These are phyloP conservation scores for Tulasnella sp. DNA, from an alignment of 768 basidiomycete genomes.

Conservation along the genomic window DNA sequence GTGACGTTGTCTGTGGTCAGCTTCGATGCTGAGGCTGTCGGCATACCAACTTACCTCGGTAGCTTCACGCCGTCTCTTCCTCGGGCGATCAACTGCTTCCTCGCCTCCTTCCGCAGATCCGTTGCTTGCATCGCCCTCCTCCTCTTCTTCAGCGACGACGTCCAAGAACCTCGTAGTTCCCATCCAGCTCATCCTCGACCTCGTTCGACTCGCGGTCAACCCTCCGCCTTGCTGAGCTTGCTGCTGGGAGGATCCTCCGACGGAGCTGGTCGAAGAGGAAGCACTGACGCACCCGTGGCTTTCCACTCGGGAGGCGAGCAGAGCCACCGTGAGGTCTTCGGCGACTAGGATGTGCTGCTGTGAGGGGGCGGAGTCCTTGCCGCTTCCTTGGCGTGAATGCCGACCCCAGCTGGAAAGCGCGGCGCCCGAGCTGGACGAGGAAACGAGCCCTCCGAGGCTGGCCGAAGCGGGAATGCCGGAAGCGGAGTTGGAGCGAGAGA, in stretches of 20 bases:
- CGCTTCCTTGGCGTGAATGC: not conserved
- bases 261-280: not conserved
- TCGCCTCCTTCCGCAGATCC: not conserved
- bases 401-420: not conserved
- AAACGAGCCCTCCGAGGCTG: not conserved
- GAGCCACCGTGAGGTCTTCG: slow-evolving; percentile 18
- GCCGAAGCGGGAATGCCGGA: not conserved
- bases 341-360: not conserved
- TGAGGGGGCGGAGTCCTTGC: not conserved
- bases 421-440: slow-evolving; percentile 1
- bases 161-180: slow-evolving; percentile 19
- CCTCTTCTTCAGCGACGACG: slow-evolving; percentile 21
- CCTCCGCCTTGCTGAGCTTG: not conserved
- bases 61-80: slow-evolving; percentile 12
- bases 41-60: not conserved
- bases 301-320: slow-evolving; percentile 2
- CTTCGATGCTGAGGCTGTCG: not conserved
- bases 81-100: not conserved
- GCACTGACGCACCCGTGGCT: slow-evolving; percentile 1
- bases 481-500: slow-evolving; percentile 22
- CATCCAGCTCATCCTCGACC: slow-evolving; percentile 7
- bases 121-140: slow-evolving; percentile 5
- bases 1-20: not conserved
- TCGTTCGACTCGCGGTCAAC: not conserved
- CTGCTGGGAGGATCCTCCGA: not conserved